phyloP scores from a whole-genome alignment of 306 rosid species.

The Quillaja saponaria region DNA sequence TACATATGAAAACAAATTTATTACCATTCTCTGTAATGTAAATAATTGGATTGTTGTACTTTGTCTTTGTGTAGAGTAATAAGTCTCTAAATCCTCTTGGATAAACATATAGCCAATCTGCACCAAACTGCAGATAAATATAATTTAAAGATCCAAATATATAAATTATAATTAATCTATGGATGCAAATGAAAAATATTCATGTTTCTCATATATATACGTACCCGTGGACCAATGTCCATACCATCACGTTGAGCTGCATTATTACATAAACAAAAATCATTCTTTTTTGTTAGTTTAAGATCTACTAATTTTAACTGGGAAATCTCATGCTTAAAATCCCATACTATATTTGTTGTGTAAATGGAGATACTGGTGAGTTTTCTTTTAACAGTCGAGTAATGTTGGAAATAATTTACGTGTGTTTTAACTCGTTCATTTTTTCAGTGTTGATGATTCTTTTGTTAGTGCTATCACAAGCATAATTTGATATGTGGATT shows the following conservation, averaged over 20 bases:
- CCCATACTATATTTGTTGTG: too few species aligned
- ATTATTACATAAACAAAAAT: too few species aligned
- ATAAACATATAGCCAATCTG: slow-evolving; percentile 55
- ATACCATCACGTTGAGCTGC: slow-evolving; percentile 41
- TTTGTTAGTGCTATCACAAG: too few species aligned
- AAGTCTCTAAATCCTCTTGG: slow-evolving; percentile 53
- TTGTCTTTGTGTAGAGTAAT: slow-evolving; percentile 45
- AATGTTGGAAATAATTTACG: too few species aligned
- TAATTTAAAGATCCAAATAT: background rate
- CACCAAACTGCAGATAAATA: slow-evolving; percentile 39
- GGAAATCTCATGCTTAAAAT: too few species aligned
- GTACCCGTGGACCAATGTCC: slow-evolving; percentile 60
- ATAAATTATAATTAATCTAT: background rate
- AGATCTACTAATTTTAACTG: too few species aligned
- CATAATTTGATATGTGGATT: background rate
- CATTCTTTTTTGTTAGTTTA: too few species aligned
- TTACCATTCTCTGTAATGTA: slow-evolving; percentile 74
- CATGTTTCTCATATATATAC: background rate
- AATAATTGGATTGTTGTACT: slow-evolving; percentile 51
- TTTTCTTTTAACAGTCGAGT: too few species aligned
- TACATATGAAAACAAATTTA: background rate
- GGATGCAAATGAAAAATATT: slow-evolving; percentile 4
- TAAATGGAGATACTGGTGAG: too few species aligned
- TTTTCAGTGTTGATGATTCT: too few species aligned
- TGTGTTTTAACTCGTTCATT: too few species aligned